A percentile compares a stretch with the other conserved stretches of the same genome.
Conservation (phyloP, 768 basidiomycete species). For the Boletus coccyginus region DNA sequence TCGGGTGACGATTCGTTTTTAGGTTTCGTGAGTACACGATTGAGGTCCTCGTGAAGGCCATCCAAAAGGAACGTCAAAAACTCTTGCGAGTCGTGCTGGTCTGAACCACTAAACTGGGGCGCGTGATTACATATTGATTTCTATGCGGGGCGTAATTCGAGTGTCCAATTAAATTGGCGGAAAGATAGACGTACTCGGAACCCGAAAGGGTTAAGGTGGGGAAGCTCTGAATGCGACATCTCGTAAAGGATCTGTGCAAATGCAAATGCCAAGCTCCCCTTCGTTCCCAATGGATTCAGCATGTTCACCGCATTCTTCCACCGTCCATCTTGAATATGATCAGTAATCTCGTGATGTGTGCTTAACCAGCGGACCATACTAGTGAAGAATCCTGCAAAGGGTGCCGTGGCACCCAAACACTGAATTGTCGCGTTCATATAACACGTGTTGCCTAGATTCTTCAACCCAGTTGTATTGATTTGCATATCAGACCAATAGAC, state of each 20-base stretch:
- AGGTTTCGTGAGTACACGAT: conserved; percentile 76
- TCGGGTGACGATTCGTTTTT: conserved; percentile 63
- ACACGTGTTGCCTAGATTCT: conserved; percentile 96
- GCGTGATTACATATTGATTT: conserved; percentile 58
- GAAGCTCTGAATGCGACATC: conserved; percentile 85
- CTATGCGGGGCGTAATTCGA: conserved; percentile 33
- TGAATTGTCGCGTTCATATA: conserved; percentile 99
- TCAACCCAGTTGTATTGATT: conserved; percentile 80
- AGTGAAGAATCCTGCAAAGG: conserved; percentile 90
- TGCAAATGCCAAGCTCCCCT: conserved; percentile 75
- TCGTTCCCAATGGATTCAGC: conserved; percentile 82
- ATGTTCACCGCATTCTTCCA: conserved; percentile 85
- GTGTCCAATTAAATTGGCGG: conserved; percentile 1
- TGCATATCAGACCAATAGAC: conserved; percentile 81
- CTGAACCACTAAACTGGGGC: conserved; percentile 75
- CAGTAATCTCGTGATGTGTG: not conserved
- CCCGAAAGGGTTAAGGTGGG: conserved; percentile 74
- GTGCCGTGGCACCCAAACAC: conserved; percentile 91
- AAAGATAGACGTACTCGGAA: conserved; percentile 69
- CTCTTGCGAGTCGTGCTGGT: conserved; percentile 98
- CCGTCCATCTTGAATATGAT: conserved; percentile 54
- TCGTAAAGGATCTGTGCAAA: conserved; percentile 83
- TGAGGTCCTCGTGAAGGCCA: conserved; percentile 86
- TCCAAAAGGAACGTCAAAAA: conserved; percentile 93
- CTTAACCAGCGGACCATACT: conserved; percentile 42